Conservation (phyloP, 2,329 filamentous ascomycete genomes). For the Alternaria consortialis region DNA sequence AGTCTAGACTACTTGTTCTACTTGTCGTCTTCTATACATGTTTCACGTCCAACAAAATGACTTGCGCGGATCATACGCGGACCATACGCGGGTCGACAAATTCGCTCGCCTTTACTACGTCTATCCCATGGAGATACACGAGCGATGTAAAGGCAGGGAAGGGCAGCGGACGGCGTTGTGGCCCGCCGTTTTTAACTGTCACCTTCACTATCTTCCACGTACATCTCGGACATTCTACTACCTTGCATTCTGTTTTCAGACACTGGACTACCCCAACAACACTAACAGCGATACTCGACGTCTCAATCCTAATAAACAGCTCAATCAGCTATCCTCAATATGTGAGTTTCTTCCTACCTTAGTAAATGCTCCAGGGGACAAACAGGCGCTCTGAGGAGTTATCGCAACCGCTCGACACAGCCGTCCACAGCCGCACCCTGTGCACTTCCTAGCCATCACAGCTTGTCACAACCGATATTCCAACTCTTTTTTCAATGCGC, state of each 20-base stretch:
- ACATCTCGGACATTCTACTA: not conserved
- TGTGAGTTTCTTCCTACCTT: not conserved
- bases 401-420: not conserved
- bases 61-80: not conserved
- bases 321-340: not conserved
- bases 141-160: conserved; percentile 2
- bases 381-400: not conserved
- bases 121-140: not conserved
- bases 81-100: not conserved
- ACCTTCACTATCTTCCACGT: not conserved
- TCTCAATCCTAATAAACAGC: not conserved
- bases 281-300: not conserved
- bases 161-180: not conserved
- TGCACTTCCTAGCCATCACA: not conserved
- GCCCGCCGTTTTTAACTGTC: not conserved
- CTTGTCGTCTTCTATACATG: not conserved
- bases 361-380: not conserved
- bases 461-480: not conserved
- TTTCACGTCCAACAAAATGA: not conserved
- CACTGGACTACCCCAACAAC: not conserved
- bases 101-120: not conserved
- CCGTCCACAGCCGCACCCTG: not conserved
- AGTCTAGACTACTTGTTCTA: not conserved
- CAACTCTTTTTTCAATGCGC: not conserved
- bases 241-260: not conserved